Evolutionary conservation across 139 green algal genomes (phyloP), one percentile per base, ranked within the genome.

Genomic region (Closterium sp.): DNA sequence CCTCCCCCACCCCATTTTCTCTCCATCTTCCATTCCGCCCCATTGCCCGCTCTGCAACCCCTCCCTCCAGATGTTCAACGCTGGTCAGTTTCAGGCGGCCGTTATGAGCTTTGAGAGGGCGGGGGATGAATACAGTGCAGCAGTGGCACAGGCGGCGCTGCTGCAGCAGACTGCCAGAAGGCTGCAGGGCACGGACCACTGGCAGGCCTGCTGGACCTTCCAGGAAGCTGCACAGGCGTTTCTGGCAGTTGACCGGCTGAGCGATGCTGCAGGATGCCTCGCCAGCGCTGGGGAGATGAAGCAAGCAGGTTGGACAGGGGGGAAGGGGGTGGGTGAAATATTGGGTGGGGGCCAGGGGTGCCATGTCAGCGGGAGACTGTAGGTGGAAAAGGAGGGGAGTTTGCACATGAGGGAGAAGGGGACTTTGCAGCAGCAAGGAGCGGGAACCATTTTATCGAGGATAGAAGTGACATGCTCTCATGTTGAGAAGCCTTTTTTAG

Each of bases 41-140:
- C 4, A 69, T 69, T 69, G 1, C 43, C 23, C 23, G 38, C 9
- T 66, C 43, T 69, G 43, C 43, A 69, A 69, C 8, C 8, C 43
- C 8, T 69, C 23, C 0, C n/a, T 86, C 28, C 89, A 89, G 89
- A 81, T 92, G 76, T 92, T 92, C 36, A 92, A 64, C 84, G 66
- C 30, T 23, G n/a, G 84, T 0, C 28, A 88, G 36, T 92, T 81
- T 84, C 69, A 92, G 36, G 28, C 35, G 5, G 89, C 89, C 3
- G 28, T 85, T n/a, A 31, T 88, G 12, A 36, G 69, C 30, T 92
- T 92, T 16, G 76, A 92, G 81, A 35, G 89, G 28, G 89, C 89
- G 25, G 81, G 89, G 34, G 89, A 92, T 6, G 38, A 84, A 9
- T 5, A 28, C n/a, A 34, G 33, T 8, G 89, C 69, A 28, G 32